These are phyloP conservation scores for Arthrobotrys megalospora DNA, from an alignment of 2,329 filamentous ascomycete genomes.

Conservation along the genomic window DNA sequence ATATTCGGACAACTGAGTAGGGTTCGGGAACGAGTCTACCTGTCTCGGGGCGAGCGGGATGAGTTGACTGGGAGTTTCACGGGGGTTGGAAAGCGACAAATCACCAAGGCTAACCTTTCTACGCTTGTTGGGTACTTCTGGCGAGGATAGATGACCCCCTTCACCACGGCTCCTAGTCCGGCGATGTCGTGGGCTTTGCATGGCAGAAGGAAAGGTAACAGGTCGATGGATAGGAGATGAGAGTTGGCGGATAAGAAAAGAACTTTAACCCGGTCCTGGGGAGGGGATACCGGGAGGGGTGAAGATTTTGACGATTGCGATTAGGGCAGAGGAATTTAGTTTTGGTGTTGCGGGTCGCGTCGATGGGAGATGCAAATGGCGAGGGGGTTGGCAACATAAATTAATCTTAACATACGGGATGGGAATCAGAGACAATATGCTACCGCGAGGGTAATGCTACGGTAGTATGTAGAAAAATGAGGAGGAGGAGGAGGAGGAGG, in stretches of 20 bases:
- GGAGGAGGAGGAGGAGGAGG: too few relatives aligned
- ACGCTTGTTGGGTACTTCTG: conserved; percentile 56
- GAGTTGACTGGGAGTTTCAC: neutral
- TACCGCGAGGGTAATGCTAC: too few relatives aligned
- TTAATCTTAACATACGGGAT: too few relatives aligned
- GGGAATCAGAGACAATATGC: too few relatives aligned
- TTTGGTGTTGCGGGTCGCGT: conserved; percentile 18
- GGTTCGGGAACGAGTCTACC: conserved; percentile 35
- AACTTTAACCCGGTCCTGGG: neutral
- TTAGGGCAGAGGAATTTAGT: neutral
- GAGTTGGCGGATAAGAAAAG: neutral
- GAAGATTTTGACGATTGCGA: conserved; percentile 12
- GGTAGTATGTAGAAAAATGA: too few relatives aligned
- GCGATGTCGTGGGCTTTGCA: conserved; percentile 54
- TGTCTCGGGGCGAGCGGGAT: conserved; percentile 13
- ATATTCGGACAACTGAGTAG: conserved; percentile 55
- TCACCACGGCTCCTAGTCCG: conserved; percentile 58
- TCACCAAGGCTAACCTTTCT: conserved; percentile 46
- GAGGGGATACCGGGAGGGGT: neutral
- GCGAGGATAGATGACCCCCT: conserved; percentile 38
- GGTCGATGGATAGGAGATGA: neutral
- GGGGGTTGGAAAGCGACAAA: conserved; percentile 14
- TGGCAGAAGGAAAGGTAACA: neutral
- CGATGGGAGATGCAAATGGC: neutral
- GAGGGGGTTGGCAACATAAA: neutral